Base-by-base conservation (phyloP, 345 rosid species). In the Citrus glauca region DNA sequence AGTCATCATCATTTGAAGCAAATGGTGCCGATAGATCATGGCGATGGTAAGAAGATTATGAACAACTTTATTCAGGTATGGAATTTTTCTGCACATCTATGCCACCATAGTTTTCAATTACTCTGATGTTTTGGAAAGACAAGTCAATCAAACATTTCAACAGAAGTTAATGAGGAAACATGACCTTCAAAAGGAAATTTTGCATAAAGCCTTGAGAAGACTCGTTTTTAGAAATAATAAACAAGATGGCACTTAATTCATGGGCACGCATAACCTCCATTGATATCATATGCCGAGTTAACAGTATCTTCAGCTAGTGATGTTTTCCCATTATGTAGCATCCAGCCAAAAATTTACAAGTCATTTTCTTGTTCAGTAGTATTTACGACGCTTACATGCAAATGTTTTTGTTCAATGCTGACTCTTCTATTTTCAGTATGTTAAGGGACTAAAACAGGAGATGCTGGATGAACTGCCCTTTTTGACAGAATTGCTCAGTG, bases 1-100 rank as follows among this genome's bases (percentile, higher is more conserved):
- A 87, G 97, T 82, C 97, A 95, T 79, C 92, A 91, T 72, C 79
- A 84, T 63, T 90, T 95, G 84, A 93, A 95, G 86, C 97, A 93
- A 82, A 85, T 92, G 82, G 78, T 90, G 81, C 91, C 88, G 74
- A 90, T 90, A 78, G 84, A 87, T 7, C 86, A 84, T 25, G 84
- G 83, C 66, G 97, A 95, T 68, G 90, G 94, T 79, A 91, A 86
- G 87, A 89, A 42, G 68, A 92, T 93, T 72, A 82, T 92, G 50
- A 64, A 87, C 81, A 93, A 88, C 84, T 88, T 91, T 74, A 60
- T 86, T 81, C 82, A 87, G 94, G 97, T 91, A 69, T 33, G 24
- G 38, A 38, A 61, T 48, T 42, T 14, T 50, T 48, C 59, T 60
- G 69, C 66, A 40, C 22, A 73, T 42, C 70, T 28, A 10, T 25